Evolutionary conservation across 495 filamentous ascomycete species (phyloP).

Genomic region (Extremus antarcticus): DNA sequence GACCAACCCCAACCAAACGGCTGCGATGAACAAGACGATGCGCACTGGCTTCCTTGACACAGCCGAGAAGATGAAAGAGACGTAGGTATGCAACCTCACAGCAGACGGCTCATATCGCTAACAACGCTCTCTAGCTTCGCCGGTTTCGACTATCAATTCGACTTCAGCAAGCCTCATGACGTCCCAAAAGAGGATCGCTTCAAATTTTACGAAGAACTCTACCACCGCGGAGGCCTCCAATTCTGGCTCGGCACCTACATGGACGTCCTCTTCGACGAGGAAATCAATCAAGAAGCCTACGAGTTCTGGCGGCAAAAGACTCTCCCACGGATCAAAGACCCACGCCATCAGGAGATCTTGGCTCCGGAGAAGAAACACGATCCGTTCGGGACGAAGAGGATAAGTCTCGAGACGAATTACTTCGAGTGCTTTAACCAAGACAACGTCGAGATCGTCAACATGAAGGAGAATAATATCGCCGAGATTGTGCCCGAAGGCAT

Average conservation of each 20-base stretch:
- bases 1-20: constrained; percentile 22
- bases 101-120: too few species aligned
- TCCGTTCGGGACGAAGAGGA: constrained; percentile 44
- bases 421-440: constrained; percentile 48
- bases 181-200: constrained; percentile 37
- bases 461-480: constrained; percentile 36
- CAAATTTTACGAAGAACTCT: constrained; percentile 37
- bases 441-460: constrained; percentile 44
- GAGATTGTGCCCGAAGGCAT: constrained; percentile 39
- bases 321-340: constrained; percentile 40
- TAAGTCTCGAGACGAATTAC: constrained; percentile 44
- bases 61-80: background rate
- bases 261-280: constrained; percentile 34
- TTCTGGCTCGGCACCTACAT: constrained; percentile 41
- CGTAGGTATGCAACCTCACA: too few species aligned
- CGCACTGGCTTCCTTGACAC: background rate
- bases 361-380: constrained; percentile 43
- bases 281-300: constrained; percentile 41
- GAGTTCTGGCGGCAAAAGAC: constrained; percentile 48
- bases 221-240: constrained; percentile 38
- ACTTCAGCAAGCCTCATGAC: constrained; percentile 34
- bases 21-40: background rate
- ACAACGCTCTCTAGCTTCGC: too few species aligned
- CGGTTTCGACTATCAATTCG: constrained; percentile 37
- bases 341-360: constrained; percentile 38